Conservation (phyloP, 2,329 filamentous ascomycete genomes). For the Claviceps humidiphila region DNA sequence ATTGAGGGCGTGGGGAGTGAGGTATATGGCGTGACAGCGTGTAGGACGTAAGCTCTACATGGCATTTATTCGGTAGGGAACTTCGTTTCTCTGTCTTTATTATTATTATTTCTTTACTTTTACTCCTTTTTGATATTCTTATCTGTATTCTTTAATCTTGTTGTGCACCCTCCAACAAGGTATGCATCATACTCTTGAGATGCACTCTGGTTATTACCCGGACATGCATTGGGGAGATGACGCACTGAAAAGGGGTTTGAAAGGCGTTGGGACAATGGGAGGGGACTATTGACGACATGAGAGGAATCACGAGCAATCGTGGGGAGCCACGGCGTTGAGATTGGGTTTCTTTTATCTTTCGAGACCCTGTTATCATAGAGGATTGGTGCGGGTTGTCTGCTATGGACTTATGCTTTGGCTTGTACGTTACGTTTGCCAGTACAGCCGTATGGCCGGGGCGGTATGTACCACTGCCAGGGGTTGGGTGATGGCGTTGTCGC, state of each 20-base stretch:
- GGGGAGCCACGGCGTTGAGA: constrained; percentile 2
- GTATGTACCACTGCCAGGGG: background rate
- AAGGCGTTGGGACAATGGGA: background rate
- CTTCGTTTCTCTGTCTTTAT: too few species aligned
- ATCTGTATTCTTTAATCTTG: too few species aligned
- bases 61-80: too few species aligned
- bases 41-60: too few species aligned
- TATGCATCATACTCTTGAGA: too few species aligned
- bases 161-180: too few species aligned
- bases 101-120: too few species aligned
- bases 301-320: constrained; percentile 5
- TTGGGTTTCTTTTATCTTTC: background rate
- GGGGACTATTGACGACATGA: background rate
- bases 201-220: background rate
- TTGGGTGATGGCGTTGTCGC: background rate
- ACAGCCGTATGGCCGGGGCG: background rate
- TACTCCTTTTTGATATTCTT: background rate
- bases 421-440: background rate
- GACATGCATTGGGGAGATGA: background rate
- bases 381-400: background rate
- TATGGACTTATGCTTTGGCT: background rate
- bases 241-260: background rate
- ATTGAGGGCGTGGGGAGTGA: constrained; percentile 17
- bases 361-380: background rate
- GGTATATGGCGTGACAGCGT: too few species aligned